Base-by-base conservation (phyloP, 2,329 filamentous ascomycete species). In the Colletotrichum chrysophilum region DNA sequence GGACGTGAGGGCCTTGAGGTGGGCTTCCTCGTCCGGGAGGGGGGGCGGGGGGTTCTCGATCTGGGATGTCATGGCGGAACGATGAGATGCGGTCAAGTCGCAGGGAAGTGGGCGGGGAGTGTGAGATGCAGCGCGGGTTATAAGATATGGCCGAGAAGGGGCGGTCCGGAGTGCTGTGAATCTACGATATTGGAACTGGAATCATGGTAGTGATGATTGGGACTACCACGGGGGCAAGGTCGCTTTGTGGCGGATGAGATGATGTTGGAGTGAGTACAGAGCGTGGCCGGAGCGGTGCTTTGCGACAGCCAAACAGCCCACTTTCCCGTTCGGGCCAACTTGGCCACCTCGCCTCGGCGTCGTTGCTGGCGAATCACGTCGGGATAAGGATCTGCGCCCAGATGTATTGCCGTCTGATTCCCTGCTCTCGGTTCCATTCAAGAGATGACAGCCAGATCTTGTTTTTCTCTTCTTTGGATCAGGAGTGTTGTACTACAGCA, bases 241-340 rank as follows among this genome's bases (percentile, higher is more conserved):
- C 32, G 28, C 10, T 9, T 26, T 12, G 14, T 21, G 36, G 32
- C 65, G 71, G 24, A 71, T 60, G 68, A 75, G 68, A 71, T 67
- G 73, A 72, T 56, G 69, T 67, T 56, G 52, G 58, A 69, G 36
- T n/a, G 36, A 24, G 60, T 26, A 38, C 24, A 28, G 24, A 32
- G 68, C 68, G 52, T 62, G 26, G 73, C 64, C 69, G 69, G 68
- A 65, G 68, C 48, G 26, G 55, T 58, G 61, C 24, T 26, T 38
- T 55, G 24, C 30, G 24, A 62, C 64, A 4, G 34, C 24, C 36
- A 52, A 43, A 73, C 70, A 65, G 64, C 73, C 70, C 64, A 69
- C 70, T 75, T 75, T 68, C 73, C 73, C 60, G 30, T 62, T 75
- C 34, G 62, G 56, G 70, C 26, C 64, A 65, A 32, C 52, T 66